Conservation (phyloP, 2,329 filamentous ascomycete species). For the Elsinoe fawcettii region DNA sequence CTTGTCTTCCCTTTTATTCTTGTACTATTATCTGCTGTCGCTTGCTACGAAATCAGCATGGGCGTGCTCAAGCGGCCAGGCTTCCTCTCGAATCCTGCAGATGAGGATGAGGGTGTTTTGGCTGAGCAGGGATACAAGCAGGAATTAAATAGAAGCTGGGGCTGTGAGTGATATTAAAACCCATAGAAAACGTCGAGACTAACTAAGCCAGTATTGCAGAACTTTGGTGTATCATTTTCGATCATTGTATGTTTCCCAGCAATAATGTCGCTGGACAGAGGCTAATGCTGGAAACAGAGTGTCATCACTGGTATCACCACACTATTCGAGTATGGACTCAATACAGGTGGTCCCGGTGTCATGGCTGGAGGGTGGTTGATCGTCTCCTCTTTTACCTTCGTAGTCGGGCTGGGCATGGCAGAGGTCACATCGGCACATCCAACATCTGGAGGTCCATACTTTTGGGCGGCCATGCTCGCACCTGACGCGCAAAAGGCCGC, state of each 20-base stretch:
- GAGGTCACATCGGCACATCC: slow-evolving; percentile 54
- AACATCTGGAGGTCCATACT: slow-evolving; percentile 52
- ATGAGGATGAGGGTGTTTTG: slow-evolving; percentile 44
- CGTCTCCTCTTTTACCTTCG: slow-evolving; percentile 49
- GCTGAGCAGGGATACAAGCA: slow-evolving; percentile 54
- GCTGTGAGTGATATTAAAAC: background rate
- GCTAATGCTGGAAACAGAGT: slow-evolving; percentile 31
- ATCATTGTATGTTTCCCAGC: slow-evolving; percentile 43
- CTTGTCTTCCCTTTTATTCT: background rate
- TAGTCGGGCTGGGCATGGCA: slow-evolving; percentile 49
- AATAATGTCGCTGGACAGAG: background rate
- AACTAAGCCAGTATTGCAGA: slow-evolving; percentile 39
- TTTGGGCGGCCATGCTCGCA: slow-evolving; percentile 52
- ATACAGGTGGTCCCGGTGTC: slow-evolving; percentile 48
- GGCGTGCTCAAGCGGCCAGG: background rate
- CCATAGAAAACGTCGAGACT: slow-evolving; percentile 17
- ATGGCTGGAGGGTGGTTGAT: slow-evolving; percentile 52
- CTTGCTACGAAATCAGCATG: background rate
- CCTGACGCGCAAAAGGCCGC: slow-evolving; percentile 37
- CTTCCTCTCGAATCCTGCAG: background rate
- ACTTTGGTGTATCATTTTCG: slow-evolving; percentile 55
- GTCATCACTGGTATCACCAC: slow-evolving; percentile 55
- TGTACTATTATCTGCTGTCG: background rate
- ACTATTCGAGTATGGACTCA: slow-evolving; percentile 48
- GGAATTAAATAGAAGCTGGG: slow-evolving; percentile 51